A percentile compares a stretch with the other conserved stretches of the same genome.
Conservation (phyloP, 75 land plant genomes). For the Pseudotsuga menziesii region DNA sequence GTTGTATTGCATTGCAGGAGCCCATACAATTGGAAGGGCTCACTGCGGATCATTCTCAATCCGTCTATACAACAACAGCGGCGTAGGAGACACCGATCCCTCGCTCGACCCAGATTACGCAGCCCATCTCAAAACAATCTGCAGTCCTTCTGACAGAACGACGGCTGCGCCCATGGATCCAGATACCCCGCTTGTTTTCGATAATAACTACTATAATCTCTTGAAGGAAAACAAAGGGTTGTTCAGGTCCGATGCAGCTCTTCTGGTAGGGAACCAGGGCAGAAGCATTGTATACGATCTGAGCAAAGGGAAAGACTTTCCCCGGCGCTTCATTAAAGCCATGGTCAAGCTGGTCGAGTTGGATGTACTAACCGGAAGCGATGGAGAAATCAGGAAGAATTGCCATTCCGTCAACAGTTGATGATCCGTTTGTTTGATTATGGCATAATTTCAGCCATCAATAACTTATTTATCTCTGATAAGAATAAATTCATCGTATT, state of each 20-base stretch:
- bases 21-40: slow-evolving; percentile 53
- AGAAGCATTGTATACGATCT: slow-evolving; percentile 27
- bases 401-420: background rate
- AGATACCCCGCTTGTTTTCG: slow-evolving; percentile 46
- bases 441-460: too few species aligned
- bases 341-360: slow-evolving; percentile 10
- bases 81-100: slow-evolving; percentile 30
- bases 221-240: slow-evolving; percentile 52
- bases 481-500: too few species aligned
- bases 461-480: too few species aligned
- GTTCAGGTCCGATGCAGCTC: slow-evolving; percentile 44
- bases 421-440: too few species aligned
- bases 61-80: slow-evolving; percentile 58
- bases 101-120: slow-evolving; percentile 23
- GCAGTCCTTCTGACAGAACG: slow-evolving; percentile 20
- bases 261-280: slow-evolving; percentile 33
- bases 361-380: background rate
- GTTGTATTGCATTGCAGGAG: slow-evolving; percentile 14
- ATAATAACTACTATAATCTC: slow-evolving; percentile 47
- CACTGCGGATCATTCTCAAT: slow-evolving; percentile 43
- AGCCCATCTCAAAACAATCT: slow-evolving; percentile 9
- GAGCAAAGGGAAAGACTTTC: background rate
- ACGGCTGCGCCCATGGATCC: slow-evolving; percentile 36
- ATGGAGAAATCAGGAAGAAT: slow-evolving; percentile 10
- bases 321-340: background rate